phyloP scores from a whole-genome alignment of 805 yeast species.

The Candida pseudofarinosa region DNA sequence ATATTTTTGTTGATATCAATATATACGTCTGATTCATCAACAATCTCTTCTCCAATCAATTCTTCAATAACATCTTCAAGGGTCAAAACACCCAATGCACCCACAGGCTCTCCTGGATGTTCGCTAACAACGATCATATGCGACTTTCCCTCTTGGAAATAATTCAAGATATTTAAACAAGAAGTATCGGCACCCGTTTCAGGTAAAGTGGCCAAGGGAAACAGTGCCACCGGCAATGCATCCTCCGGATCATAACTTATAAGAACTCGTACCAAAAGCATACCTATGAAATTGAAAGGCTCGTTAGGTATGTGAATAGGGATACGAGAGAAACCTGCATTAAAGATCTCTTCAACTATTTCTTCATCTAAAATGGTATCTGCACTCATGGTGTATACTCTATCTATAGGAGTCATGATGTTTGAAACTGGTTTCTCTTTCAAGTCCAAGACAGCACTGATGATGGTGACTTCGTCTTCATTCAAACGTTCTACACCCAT shows the following conservation, averaged over 20 bases:
- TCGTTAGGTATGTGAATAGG: constrained; percentile 91
- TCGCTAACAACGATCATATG: constrained; percentile 94
- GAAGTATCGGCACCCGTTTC: constrained; percentile 91
- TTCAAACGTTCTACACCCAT: constrained; percentile 94
- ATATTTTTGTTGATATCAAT: constrained; percentile 87
- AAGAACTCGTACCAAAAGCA: constrained; percentile 87
- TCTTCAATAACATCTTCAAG: constrained; percentile 98
- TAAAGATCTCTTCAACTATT: constrained; percentile 83
- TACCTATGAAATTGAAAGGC: constrained; percentile 88
- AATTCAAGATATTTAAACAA: constrained; percentile 87
- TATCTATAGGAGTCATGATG: constrained; percentile 92
- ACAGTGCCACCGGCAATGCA: constrained; percentile 83
- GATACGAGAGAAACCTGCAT: constrained; percentile 91
- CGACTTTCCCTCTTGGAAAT: constrained; percentile 96
- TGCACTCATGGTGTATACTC: constrained; percentile 84
- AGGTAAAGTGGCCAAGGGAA: constrained; percentile 94
- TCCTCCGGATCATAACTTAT: constrained; percentile 97
- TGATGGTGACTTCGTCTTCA: constrained; percentile 94
- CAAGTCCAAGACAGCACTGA: constrained; percentile 87
- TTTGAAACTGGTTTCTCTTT: constrained; percentile 83
- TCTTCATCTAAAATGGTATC: constrained; percentile 78
- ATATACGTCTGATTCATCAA: constrained; percentile 93
- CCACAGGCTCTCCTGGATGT: constrained; percentile 76
- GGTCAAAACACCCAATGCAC: constrained; percentile 89
- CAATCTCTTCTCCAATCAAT: constrained; percentile 94